A percentile compares a stretch with the other conserved stretches of the same genome.
Conservation (phyloP, 805 yeast species). For the Metschnikowia kofuensis region DNA sequence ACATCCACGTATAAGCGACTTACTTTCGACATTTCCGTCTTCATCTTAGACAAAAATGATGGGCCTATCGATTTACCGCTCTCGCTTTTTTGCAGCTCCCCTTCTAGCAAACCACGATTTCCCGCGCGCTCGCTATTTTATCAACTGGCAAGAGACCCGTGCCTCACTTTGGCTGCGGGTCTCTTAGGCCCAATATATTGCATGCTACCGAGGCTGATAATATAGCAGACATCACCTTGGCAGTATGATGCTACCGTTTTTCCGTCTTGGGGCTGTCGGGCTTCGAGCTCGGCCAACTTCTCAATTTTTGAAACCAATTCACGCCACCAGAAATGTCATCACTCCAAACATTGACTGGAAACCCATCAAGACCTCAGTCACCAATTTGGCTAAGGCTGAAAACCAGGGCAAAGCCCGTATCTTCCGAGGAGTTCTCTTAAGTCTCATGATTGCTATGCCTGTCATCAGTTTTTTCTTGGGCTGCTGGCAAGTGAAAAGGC, state of each 20-base stretch:
- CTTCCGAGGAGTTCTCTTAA: slow-evolving; percentile 40
- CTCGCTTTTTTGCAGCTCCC: no score
- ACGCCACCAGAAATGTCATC: slow-evolving; percentile 28
- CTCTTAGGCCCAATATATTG: no score
- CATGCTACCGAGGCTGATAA: not conserved
- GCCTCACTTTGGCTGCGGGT: not conserved
- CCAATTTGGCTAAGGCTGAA: slow-evolving; percentile 37
- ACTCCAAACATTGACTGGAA: slow-evolving; percentile 84
- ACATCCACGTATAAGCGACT: not conserved
- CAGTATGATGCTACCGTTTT: slow-evolving; percentile 4
- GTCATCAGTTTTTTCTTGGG: slow-evolving; percentile 82
- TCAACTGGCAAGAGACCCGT: not conserved
- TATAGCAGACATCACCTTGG: not conserved
- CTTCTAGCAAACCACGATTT: no score
- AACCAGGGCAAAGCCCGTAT: slow-evolving; percentile 35
- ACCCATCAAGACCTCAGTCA: slow-evolving; percentile 55
- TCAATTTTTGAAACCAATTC: not conserved
- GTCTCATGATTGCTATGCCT: slow-evolving; percentile 72
- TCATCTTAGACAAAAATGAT: no score
- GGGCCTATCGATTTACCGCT: no score
- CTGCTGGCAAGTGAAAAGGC: slow-evolving; percentile 85
- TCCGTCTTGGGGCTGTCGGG: slow-evolving; percentile 1
- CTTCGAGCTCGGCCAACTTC: not conserved
- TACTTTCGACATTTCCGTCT: not conserved
- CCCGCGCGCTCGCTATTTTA: no score